Evolutionary conservation across 352 stramenopile genomes (phyloP).

Genomic region (Phytophthora crassamura): DNA sequence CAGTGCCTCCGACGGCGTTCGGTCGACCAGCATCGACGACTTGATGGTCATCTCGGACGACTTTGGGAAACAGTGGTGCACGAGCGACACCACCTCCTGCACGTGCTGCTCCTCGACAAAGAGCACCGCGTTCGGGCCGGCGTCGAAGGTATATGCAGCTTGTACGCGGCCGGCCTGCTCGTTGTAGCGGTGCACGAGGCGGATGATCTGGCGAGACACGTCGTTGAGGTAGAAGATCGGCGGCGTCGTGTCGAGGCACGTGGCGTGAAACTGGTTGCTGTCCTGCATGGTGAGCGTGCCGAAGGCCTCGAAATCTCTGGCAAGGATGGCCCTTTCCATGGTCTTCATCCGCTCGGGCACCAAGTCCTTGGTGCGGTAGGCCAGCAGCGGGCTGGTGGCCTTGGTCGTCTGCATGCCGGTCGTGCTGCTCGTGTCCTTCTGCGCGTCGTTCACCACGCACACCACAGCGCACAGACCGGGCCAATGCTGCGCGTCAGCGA

Average conservation of each 20-base stretch:
- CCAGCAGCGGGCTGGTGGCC: slow-evolving; percentile 92
- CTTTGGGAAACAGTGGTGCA: slow-evolving; percentile 61
- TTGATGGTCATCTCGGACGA: slow-evolving; percentile 40
- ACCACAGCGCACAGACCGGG: slow-evolving; percentile 95
- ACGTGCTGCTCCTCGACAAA: slow-evolving; percentile 84
- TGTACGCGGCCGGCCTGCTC: slow-evolving; percentile 62
- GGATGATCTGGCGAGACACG: slow-evolving; percentile 78
- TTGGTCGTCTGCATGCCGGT: slow-evolving; percentile 96
- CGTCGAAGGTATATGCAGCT: slow-evolving; percentile 99
- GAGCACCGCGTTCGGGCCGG: slow-evolving; percentile 98
- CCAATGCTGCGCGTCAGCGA: slow-evolving; percentile 93
- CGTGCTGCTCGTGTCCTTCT: slow-evolving; percentile 98
- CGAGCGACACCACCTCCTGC: slow-evolving; percentile 60
- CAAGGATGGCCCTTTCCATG: slow-evolving; percentile 92
- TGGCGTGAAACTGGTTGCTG: slow-evolving; percentile 98
- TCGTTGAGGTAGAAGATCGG: slow-evolving; percentile 99
- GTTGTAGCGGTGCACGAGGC: slow-evolving; percentile 96
- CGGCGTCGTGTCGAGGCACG: slow-evolving; percentile 97
- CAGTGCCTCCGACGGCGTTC: slow-evolving; percentile 25
- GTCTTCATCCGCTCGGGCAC: slow-evolving; percentile 85
- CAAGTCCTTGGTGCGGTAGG: slow-evolving; percentile 84
- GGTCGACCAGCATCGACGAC: slow-evolving; percentile 37
- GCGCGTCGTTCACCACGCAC: slow-evolving; percentile 95
- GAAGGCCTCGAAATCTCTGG: slow-evolving; percentile 95
- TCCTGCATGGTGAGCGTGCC: slow-evolving; percentile 98